Evolutionary conservation across 2,329 filamentous ascomycete genomes (phyloP).

Genomic region (Dactylellina drechsleri): DNA sequence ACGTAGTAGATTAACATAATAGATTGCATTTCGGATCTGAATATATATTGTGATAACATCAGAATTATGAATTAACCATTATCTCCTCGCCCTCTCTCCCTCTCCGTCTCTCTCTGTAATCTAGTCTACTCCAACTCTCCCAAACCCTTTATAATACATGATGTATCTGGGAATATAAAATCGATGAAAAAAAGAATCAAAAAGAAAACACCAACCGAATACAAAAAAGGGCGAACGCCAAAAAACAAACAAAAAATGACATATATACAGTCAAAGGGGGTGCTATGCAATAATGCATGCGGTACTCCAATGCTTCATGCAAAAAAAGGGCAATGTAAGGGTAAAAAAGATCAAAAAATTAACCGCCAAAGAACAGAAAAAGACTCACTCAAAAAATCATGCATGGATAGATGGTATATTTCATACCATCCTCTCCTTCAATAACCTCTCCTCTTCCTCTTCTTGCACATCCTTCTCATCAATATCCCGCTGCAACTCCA

Average conservation of each 20-base stretch:
- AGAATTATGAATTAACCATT: slow-evolving; percentile 27
- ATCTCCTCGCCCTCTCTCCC: background rate
- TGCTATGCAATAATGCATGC: slow-evolving; percentile 1
- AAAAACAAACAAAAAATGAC: slow-evolving; percentile 20
- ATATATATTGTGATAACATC: background rate
- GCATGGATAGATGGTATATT: background rate
- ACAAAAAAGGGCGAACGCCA: background rate
- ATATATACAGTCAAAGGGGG: slow-evolving; percentile 13
- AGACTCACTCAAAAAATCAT: background rate
- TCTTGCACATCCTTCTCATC: slow-evolving; percentile 28
- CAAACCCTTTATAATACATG: slow-evolving; percentile 2
- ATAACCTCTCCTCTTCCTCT: slow-evolving; percentile 19
- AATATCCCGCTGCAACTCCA: slow-evolving; percentile 16
- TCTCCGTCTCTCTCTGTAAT: slow-evolving; percentile 7
- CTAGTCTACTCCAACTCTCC: slow-evolving; percentile 11
- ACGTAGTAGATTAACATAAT: no score
- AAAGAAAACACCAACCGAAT: slow-evolving; percentile 9
- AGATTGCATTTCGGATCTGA: no score
- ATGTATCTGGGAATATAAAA: slow-evolving; percentile 30
- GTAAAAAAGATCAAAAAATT: background rate
- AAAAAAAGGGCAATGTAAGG: background rate
- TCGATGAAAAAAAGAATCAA: background rate
- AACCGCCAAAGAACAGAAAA: background rate
- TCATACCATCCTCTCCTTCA: slow-evolving; percentile 37
- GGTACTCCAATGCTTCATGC: slow-evolving; percentile 5